Evolutionary conservation across 441 rosid species (phyloP), one percentile per base, ranked within the genome.

Genomic region (Viola pubescens): DNA sequence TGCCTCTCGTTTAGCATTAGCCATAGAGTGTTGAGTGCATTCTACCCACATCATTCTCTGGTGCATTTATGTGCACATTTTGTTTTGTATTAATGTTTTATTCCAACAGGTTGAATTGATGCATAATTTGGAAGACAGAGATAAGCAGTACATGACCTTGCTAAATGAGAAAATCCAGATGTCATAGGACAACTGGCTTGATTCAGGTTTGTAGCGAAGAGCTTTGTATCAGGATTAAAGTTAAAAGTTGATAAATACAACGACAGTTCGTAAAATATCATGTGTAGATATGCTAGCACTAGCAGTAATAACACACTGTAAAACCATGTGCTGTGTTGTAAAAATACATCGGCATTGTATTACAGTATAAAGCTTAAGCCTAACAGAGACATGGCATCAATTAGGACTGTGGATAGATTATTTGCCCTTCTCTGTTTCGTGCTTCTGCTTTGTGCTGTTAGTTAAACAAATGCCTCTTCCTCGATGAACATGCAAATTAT

Each of bases 81-180:
- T 46, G 34, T 3, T 3, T 13, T 63, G 39, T 38, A 26, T 37
- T 4, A 26, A 8, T 2, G 26, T 62, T 40, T 43, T 38, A 47
- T 58, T 44, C 14, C 41, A 42, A 55, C 81, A 89, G 97, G 87
- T 92, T 10, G 96, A 87, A 67, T 77, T 89, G 34, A 86, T 83
- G 85, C 77, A 84, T 41, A 81, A 74, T 69, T 73, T 85, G 66
- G 89, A 88, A 71, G 84, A 79, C 56, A 83, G 70, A 63, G 95
- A 89, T 71, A 82, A 79, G 3, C 69, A 81, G 50, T 90, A 72
- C 75, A 77, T 74, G 75, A 71, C 69, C 40, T 61, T 86, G 66
- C 62, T 87, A 68, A 74, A 84, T 63, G 79, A 87, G 67, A 87
- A 84, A 73, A 85, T 89, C 71, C 81, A 78, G 64, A 68, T 75